A percentile compares a stretch with the other conserved stretches of the same genome.
Conservation (phyloP, 1,284 basidiomycete species). For the Puccinia sorghi region DNA sequence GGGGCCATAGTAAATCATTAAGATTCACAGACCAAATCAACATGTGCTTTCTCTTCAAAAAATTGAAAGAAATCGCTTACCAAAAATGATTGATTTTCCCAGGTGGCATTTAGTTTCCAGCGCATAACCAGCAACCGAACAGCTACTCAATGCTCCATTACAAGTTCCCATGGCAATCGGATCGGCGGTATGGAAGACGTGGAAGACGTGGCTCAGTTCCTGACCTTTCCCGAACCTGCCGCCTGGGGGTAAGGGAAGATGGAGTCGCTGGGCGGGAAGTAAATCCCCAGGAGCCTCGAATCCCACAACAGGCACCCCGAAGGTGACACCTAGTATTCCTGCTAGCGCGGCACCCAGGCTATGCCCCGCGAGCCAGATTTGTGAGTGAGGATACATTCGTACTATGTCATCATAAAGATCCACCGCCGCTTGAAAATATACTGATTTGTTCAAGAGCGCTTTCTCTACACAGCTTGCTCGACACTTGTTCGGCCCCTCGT, state of each 20-base stretch:
- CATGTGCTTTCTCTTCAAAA: not conserved
- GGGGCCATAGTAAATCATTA: not conserved
- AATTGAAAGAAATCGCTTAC: slow-evolving; percentile 8
- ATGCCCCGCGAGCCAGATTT: slow-evolving; percentile 91
- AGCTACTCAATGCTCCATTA: slow-evolving; percentile 69
- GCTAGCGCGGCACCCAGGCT: slow-evolving; percentile 85
- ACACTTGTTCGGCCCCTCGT: slow-evolving; percentile 71
- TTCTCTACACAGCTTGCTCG: slow-evolving; percentile 77
- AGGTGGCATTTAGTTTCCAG: slow-evolving; percentile 58
- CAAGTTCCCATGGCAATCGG: slow-evolving; percentile 76
- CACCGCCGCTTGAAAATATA: slow-evolving; percentile 77
- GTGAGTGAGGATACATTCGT: slow-evolving; percentile 86
- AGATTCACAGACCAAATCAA: not conserved
- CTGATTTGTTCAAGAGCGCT: slow-evolving; percentile 74
- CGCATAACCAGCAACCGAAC: slow-evolving; percentile 72
- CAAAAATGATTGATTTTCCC: slow-evolving; percentile 38
- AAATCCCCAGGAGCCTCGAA: slow-evolving; percentile 91
- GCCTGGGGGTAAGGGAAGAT: slow-evolving; percentile 70
- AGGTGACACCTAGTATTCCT: slow-evolving; percentile 82
- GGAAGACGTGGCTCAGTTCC: slow-evolving; percentile 61
- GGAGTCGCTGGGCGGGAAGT: slow-evolving; percentile 78
- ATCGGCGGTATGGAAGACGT: slow-evolving; percentile 78
- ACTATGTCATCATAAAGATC: slow-evolving; percentile 91
- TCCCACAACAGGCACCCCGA: slow-evolving; percentile 83
- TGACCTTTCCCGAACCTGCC: slow-evolving; percentile 50